A percentile compares a stretch with the other conserved stretches of the same genome.
Conservation (phyloP, 78 protist species). For the Thecamonas trahens region DNA sequence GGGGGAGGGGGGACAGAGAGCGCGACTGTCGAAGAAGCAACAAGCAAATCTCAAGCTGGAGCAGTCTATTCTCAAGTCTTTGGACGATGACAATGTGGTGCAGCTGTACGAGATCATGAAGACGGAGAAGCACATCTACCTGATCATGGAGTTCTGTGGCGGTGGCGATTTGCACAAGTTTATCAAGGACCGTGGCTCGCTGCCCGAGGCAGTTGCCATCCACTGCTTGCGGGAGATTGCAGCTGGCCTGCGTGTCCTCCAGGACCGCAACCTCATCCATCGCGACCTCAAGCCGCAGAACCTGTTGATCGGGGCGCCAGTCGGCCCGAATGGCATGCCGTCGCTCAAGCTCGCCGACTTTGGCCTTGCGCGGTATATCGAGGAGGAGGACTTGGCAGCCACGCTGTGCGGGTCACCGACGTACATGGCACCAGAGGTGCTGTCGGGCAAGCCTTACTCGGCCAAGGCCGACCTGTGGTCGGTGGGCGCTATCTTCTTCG, state of each 20-base stretch:
- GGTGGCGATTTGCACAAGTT: slow-evolving; percentile 14
- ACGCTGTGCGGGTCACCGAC: slow-evolving; percentile 29
- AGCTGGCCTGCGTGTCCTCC: background rate
- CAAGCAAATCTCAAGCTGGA: slow-evolving; percentile 4
- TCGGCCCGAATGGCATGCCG: background rate
- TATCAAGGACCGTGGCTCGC: background rate
- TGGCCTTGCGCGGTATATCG: slow-evolving; percentile 8
- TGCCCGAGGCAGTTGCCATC: background rate
- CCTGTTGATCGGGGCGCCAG: background rate
- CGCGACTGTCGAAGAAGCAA: no score
- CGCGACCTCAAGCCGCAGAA: slow-evolving; percentile 39
- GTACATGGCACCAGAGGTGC: slow-evolving; percentile 52
- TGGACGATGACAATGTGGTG: slow-evolving; percentile 43
- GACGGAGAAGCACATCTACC: background rate
- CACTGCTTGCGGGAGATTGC: background rate
- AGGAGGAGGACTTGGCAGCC: background rate
- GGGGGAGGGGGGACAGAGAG: no score
- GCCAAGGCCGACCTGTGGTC: slow-evolving; percentile 24
- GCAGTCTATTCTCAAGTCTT: slow-evolving; percentile 11
- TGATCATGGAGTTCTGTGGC: slow-evolving; percentile 14
- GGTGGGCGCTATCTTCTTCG: slow-evolving; percentile 1
- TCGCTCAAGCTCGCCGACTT: slow-evolving; percentile 32
- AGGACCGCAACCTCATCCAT: slow-evolving; percentile 2
- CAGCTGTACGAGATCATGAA: slow-evolving; percentile 23
- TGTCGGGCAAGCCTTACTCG: background rate